These are phyloP conservation scores for Diaporthe australafricana DNA, from an alignment of 2,329 filamentous ascomycete species.

Conservation along the genomic window DNA sequence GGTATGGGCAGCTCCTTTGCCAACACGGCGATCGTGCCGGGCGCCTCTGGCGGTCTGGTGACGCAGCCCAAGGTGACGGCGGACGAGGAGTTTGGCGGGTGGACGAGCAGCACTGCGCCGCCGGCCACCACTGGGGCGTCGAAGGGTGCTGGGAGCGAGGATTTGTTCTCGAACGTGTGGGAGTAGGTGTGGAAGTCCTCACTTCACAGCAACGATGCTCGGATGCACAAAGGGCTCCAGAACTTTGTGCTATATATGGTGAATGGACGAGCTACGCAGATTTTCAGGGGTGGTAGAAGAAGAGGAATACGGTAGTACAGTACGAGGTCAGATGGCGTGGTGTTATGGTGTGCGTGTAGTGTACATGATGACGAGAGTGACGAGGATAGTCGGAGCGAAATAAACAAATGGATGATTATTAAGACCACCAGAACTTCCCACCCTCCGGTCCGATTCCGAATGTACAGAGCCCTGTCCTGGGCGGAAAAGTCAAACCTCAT, in stretches of 20 bases:
- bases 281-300: neutral
- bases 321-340: neutral
- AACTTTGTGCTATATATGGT: neutral
- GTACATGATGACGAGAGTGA: neutral
- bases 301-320: no score
- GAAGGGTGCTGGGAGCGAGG: conserved; percentile 76
- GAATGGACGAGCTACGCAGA: no score
- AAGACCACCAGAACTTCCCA: neutral
- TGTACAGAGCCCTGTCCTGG: conserved; percentile 13
- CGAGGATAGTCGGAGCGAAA: neutral
- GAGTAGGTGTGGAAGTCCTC: conserved; percentile 61
- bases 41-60: conserved; percentile 74
- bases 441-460: neutral
- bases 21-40: conserved; percentile 70
- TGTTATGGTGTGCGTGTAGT: neutral
- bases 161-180: conserved; percentile 97
- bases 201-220: neutral
- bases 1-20: conserved; percentile 56
- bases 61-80: conserved; percentile 78
- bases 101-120: conserved; percentile 78
- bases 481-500: neutral
- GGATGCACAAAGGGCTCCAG: no score
- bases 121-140: conserved; percentile 41
- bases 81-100: conserved; percentile 96
- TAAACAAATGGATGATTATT: conserved; percentile 23